Base-by-base conservation (phyloP, 495 filamentous ascomycete species). In the Aspergillus egyptiacus region DNA sequence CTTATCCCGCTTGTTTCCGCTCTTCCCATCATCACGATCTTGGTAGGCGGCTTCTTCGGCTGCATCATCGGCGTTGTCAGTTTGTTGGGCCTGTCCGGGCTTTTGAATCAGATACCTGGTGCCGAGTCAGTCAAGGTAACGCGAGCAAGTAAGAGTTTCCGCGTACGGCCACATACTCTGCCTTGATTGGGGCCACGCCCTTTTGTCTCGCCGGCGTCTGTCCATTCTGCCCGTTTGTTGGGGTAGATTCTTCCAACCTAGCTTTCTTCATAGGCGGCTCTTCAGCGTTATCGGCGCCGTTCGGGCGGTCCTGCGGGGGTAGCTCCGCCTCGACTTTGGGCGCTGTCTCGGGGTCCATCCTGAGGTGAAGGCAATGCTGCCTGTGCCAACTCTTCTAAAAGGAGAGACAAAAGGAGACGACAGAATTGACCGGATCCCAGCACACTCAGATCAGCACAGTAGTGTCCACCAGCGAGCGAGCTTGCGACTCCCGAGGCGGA, bases 101-200 rank as follows among this genome's bases (percentile, higher is more conserved):
- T 55, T 54, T 44, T 68, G 53, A 40, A 87, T 68, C 36, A 85
- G 73, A 61, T 76, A 88, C 57, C 84, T 87, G 57, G 18, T 5
- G 18, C 23, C 15, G 36, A 53, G 50, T 58, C 37, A 45, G 49
- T 40, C 33, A 30, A n/a, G 5, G 49, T 39, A 31, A 22, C 27
- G 35, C n/a, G n/a, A n/a, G n/a, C n/a, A n/a, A n/a, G n/a, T n/a
- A n/a, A n/a, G n/a, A 14, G 22, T 3, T 28, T 6, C 19, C 13
- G 19, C 25, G 8, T 33, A 23, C 7, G n/a, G 24, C 34, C 11
- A 67, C 80, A 63, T 67, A 96, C 87, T 96, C 91, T 49, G 78
- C 58, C 65, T 95, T 96, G 59, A 98, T 83, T 1, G 82, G 78
- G 25, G 89, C 89, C 50, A 91, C 75, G 24, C 91, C 91, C 59